These are phyloP conservation scores for Suhomyces bokatorum DNA, from an alignment of 1,139 yeast genomes.

Conservation along the genomic window DNA sequence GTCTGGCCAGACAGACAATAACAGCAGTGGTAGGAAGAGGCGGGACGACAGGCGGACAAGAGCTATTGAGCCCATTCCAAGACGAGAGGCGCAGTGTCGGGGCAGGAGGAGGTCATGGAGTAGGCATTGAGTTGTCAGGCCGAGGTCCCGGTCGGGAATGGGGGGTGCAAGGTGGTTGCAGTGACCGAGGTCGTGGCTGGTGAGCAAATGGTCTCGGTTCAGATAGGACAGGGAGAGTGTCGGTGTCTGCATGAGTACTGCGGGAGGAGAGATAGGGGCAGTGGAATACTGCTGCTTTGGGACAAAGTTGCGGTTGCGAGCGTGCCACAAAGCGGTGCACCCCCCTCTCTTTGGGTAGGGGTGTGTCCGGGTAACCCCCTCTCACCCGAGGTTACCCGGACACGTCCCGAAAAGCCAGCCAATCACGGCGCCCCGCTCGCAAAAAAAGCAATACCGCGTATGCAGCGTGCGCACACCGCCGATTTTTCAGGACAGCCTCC, in stretches of 20 bases:
- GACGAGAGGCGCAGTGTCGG: too few relatives aligned
- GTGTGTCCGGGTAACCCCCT: constrained; percentile 10
- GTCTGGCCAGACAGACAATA: background rate
- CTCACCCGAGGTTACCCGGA: constrained; percentile 6
- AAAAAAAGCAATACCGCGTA: constrained; percentile 1
- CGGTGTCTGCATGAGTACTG: background rate
- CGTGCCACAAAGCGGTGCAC: background rate
- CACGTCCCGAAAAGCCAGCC: background rate
- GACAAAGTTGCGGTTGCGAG: background rate
- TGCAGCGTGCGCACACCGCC: constrained; percentile 4
- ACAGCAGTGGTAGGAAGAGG: too few relatives aligned
- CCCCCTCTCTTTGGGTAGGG: constrained; percentile 7
- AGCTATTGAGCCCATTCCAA: too few relatives aligned
- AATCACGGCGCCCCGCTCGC: constrained; percentile 4
- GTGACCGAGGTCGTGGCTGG: too few relatives aligned
- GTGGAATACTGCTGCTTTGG: background rate
- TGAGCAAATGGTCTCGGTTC: background rate
- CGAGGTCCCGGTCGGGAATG: too few relatives aligned
- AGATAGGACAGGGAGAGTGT: background rate
- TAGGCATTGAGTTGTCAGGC: too few relatives aligned
- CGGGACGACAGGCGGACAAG: too few relatives aligned
- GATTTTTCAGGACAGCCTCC: constrained; percentile 8
- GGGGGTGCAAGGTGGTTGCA: too few relatives aligned
- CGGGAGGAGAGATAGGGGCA: constrained; percentile 1
- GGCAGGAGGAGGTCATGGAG: too few relatives aligned